Evolutionary conservation across 371 early-diverging fungal genomes (phyloP), one percentile per base, ranked within the genome.

Genomic region (Mucor ambiguus): DNA sequence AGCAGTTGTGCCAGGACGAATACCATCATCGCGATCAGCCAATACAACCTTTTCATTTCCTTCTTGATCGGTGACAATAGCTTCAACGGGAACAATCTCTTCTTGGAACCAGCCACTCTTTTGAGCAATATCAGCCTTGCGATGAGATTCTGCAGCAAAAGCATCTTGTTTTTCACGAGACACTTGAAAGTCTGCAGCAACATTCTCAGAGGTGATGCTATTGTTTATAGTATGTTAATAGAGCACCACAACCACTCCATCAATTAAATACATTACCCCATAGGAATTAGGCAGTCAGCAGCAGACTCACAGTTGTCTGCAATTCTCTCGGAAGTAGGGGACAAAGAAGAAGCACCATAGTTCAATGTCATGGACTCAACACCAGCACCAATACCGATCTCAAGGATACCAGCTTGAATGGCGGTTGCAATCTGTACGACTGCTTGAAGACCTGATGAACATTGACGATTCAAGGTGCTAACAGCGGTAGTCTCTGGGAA

Each of bases 281-380:
- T 95, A 60, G 95, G 94, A 37, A 93, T 70, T 63, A 90, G 76
- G 73, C 93, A 94, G 83, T 96, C 94, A 63, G 89, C 90, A 67
- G 90, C 92, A 12, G 79, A 41, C 77, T 88, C 77, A 67, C 83
- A 85, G 20, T 82, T 81, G 29, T 84, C 83, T 66, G 89, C 82
- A 61, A 95, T 88, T 68, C 86, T 87, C 59, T 92, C 92, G 61
- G 92, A 91, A 69, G 90, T 85, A 56, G 90, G 74, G 71, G 87
- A 80, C 86, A 95, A 85, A 71, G 92, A 92, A 20, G 73, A 71
- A 57, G 94, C 85, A 61, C 94, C 94, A 75, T 94, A 96, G 86
- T 93, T 88, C 81, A 96, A 96, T 68, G 96, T 91, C 99, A 99
- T 99, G 78, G 93, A 92, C 80, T 99, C 99, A 56, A 97, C 96